phyloP scores from a whole-genome alignment of 106 monocot genomes.

The Acorus calamus region DNA sequence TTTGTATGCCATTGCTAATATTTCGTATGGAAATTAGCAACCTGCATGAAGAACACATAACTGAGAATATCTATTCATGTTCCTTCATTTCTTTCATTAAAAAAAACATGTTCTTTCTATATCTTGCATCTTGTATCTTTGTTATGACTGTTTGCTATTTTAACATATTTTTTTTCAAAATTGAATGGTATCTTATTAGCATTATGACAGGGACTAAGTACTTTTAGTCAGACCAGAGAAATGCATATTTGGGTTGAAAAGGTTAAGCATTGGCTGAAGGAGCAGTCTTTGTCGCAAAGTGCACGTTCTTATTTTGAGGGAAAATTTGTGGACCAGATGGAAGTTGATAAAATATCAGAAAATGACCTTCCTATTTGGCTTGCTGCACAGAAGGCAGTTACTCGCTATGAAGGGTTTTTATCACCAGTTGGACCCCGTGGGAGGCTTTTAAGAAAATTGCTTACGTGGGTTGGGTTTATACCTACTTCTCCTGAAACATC shows the following conservation, averaged over 20 bases:
- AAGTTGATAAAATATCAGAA: slow-evolving; percentile 19
- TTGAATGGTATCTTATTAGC: neutral
- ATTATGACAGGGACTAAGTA: slow-evolving; percentile 39
- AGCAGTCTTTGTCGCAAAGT: slow-evolving; percentile 42
- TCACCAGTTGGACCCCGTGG: slow-evolving; percentile 84
- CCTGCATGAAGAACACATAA: no score
- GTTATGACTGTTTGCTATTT: neutral
- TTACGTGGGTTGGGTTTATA: slow-evolving; percentile 68
- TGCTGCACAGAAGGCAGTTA: slow-evolving; percentile 77
- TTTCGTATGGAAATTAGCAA: no score
- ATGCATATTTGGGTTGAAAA: slow-evolving; percentile 39
- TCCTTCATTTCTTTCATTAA: neutral
- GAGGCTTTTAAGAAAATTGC: slow-evolving; percentile 71
- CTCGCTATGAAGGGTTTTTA: slow-evolving; percentile 78
- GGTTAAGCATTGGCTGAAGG: slow-evolving; percentile 60
- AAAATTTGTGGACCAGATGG: slow-evolving; percentile 9
- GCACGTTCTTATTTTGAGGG: slow-evolving; percentile 16
- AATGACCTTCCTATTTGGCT: slow-evolving; percentile 77
- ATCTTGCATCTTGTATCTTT: neutral
- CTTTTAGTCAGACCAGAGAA: slow-evolving; percentile 23
- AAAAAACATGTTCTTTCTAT: neutral
- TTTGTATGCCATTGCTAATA: no score
- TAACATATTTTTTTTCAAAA: neutral
- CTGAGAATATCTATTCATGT: neutral
- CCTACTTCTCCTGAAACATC: slow-evolving; percentile 51